phyloP scores from a whole-genome alignment of 805 yeast species.

The Saturnispora mendoncae region DNA sequence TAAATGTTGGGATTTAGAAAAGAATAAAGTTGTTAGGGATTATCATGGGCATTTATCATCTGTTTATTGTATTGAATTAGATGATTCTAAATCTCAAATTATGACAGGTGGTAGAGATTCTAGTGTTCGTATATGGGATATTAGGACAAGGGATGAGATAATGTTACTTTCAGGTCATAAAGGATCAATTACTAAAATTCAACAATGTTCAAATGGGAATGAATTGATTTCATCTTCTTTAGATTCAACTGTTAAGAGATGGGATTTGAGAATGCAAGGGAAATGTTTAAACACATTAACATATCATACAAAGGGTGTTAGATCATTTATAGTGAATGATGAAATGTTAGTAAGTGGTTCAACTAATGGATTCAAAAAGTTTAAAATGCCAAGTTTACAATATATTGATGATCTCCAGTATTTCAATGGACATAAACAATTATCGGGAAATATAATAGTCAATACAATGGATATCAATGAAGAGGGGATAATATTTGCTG shows the following conservation, averaged over 20 bases:
- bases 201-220: constrained; percentile 66
- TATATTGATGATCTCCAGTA: constrained; percentile 45
- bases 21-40: constrained; percentile 69
- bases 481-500: constrained; percentile 62
- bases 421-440: constrained; percentile 29
- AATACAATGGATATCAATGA: constrained; percentile 51
- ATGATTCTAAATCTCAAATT: constrained; percentile 77
- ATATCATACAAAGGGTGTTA: constrained; percentile 74
- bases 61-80: constrained; percentile 73
- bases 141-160: constrained; percentile 66
- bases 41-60: constrained; percentile 94
- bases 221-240: constrained; percentile 76
- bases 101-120: constrained; percentile 88
- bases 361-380: constrained; percentile 72
- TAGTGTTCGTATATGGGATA: constrained; percentile 87
- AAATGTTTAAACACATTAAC: constrained; percentile 64
- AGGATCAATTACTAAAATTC: constrained; percentile 61
- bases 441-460: constrained; percentile 37
- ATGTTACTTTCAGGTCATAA: constrained; percentile 78
- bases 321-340: constrained; percentile 65
- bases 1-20: constrained; percentile 93
- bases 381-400: constrained; percentile 73
- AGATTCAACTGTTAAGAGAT: constrained; percentile 79
- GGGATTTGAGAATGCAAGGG: constrained; percentile 77
- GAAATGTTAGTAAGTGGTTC: constrained; percentile 66